These are phyloP conservation scores for Globisporangium carolinianum DNA, from an alignment of 352 stramenopile species.

Conservation along the genomic window DNA sequence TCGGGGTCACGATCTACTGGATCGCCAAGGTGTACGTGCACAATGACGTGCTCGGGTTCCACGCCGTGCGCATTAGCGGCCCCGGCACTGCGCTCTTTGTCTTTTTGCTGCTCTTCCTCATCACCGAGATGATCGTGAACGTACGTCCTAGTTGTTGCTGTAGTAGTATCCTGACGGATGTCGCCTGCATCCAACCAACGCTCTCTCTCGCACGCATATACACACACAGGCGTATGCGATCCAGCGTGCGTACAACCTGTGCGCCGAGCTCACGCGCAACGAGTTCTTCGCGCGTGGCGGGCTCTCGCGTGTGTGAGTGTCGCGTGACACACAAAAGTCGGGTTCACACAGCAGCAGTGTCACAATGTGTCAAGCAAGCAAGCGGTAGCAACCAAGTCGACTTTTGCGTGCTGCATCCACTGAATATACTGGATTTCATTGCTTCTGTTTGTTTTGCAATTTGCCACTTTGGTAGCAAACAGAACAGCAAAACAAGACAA, in stretches of 20 bases:
- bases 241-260: conserved; percentile 45
- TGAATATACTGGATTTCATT: not conserved
- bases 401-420: too few relatives aligned
- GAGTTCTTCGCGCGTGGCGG: conserved; percentile 48
- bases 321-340: too few relatives aligned
- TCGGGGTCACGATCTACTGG: conserved; percentile 50
- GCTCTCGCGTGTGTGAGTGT: conserved; percentile 9
- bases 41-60: conserved; percentile 38
- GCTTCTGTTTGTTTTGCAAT: not conserved
- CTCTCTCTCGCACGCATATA: not conserved
- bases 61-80: conserved; percentile 16
- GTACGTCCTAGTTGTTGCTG: conserved; percentile 17
- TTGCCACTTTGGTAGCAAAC: too few relatives aligned
- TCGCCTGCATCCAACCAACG: not conserved
- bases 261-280: conserved; percentile 67
- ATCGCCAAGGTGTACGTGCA: conserved; percentile 45
- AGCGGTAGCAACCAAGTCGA: not conserved
- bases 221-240: conserved; percentile 37
- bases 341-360: too few relatives aligned
- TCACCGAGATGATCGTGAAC: conserved; percentile 48
- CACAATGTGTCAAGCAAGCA: too few relatives aligned
- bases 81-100: conserved; percentile 47
- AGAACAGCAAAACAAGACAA: too few relatives aligned
- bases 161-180: not conserved
- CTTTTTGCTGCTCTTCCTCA: conserved; percentile 54